Conservation (phyloP, 202 grass and related monocot genomes). For the Cymbopogon flexuosus region DNA sequence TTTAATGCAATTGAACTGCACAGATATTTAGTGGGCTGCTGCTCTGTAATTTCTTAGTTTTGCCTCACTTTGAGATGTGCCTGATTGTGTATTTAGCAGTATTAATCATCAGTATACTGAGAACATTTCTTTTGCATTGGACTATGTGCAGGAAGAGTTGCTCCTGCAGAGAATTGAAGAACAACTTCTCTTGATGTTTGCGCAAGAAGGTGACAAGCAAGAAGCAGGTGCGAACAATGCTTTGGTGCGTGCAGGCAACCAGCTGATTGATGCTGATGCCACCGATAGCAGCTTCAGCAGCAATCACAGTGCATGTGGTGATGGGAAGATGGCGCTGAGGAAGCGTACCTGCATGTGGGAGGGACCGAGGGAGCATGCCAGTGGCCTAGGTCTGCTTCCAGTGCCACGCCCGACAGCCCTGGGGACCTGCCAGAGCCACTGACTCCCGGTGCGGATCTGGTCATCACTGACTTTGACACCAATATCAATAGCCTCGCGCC, state of each 20-base stretch:
- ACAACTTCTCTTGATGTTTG: constrained; percentile 34
- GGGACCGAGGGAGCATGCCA: constrained; percentile 48
- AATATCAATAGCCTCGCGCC: neutral
- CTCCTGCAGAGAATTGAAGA: constrained; percentile 33
- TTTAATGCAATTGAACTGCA: neutral
- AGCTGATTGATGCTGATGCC: neutral
- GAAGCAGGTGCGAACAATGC: neutral
- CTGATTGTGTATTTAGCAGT: neutral
- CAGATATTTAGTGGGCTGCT: neutral
- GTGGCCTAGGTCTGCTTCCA: constrained; percentile 40
- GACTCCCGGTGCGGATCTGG: constrained; percentile 1
- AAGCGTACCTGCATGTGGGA: constrained; percentile 46
- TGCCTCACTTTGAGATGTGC: neutral
- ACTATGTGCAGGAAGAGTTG: constrained; percentile 57
- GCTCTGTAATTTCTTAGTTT: neutral
- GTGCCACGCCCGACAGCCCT: neutral
- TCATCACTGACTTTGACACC: neutral
- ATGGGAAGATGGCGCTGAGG: constrained; percentile 28
- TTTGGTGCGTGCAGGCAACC: neutral
- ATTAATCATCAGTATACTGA: neutral
- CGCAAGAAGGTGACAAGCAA: constrained; percentile 33
- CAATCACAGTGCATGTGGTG: neutral
- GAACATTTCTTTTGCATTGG: constrained; percentile 15
- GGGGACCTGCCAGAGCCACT: neutral
- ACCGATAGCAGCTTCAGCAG: neutral